A percentile compares a stretch with the other conserved stretches of the same genome.
Evolutionary conservation across 805 yeast species (phyloP).

Genomic region (Starmerella tilneyi): DNA sequence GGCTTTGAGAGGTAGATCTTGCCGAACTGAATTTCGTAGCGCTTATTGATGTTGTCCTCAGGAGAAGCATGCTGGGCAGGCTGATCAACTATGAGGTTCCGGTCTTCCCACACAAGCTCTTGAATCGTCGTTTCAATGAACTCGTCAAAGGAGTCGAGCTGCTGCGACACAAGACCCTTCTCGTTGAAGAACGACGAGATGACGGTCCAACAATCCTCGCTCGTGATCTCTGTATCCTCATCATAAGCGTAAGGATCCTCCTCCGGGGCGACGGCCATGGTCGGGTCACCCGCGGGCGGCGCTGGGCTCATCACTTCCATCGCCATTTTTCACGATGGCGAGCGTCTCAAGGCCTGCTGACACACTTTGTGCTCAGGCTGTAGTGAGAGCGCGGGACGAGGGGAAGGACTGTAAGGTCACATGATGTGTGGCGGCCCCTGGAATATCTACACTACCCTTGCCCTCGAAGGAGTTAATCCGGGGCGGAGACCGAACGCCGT

Average conservation of each 20-base stretch:
- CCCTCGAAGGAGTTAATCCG: no score
- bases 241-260: slow-evolving; percentile 46
- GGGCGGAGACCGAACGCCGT: no score
- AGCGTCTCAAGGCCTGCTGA: slow-evolving; percentile 8
- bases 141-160: slow-evolving; percentile 95
- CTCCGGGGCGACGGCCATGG: slow-evolving; percentile 11
- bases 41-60: slow-evolving; percentile 75
- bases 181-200: slow-evolving; percentile 92
- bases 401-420: no score
- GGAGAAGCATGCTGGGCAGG: slow-evolving; percentile 96
- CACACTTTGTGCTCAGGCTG: background rate
- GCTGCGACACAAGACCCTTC: slow-evolving; percentile 95
- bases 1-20: slow-evolving; percentile 94
- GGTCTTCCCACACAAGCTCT: slow-evolving; percentile 92
- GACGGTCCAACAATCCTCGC: slow-evolving; percentile 99
- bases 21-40: slow-evolving; percentile 96
- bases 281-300: slow-evolving; percentile 13
- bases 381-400: no score
- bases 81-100: slow-evolving; percentile 87
- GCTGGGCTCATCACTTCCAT: slow-evolving; percentile 20
- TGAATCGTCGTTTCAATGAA: slow-evolving; percentile 94
- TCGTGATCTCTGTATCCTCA: slow-evolving; percentile 65
- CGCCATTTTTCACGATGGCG: slow-evolving; percentile 17
- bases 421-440: no score
- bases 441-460: no score